phyloP scores from a whole-genome alignment of 78 protist species.

The Polysphondylium violaceum region DNA sequence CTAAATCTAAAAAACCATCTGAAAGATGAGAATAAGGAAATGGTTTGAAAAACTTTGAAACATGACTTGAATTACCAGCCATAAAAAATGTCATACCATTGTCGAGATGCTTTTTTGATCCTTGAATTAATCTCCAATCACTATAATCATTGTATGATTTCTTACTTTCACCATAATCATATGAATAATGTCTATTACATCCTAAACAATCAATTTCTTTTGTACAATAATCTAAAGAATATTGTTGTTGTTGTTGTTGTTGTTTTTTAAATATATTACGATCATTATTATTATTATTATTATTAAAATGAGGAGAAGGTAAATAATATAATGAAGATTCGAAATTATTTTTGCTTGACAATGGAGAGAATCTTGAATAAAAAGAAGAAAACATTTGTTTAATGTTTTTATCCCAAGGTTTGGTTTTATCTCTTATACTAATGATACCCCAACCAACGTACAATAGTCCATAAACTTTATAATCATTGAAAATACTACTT shows the following conservation, averaged over 20 bases:
- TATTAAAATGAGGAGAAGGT: conserved; percentile 37
- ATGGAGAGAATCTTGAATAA: conserved; percentile 28
- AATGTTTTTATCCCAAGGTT: conserved; percentile 41
- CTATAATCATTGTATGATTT: conserved; percentile 23
- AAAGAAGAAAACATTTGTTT: conserved; percentile 32
- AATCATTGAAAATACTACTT: conserved; percentile 7
- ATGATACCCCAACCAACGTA: conserved; percentile 68
- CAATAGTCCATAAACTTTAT: conserved; percentile 23
- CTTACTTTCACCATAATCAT: conserved; percentile 8
- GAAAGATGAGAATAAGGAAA: conserved; percentile 48
- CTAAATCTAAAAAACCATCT: conserved; percentile 59
- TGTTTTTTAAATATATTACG: background rate
- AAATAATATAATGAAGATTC: conserved; percentile 29
- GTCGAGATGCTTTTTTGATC: background rate
- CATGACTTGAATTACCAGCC: conserved; percentile 44
- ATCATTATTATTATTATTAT: background rate
- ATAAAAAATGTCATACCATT: conserved; percentile 39
- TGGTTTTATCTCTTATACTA: conserved; percentile 35
- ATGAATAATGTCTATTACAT: conserved; percentile 7
- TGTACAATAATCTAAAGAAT: background rate
- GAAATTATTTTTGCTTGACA: conserved; percentile 11
- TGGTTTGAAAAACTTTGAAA: conserved; percentile 28
- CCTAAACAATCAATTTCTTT: conserved; percentile 4
- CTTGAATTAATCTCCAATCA: conserved; percentile 49
- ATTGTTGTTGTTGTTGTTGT: background rate